phyloP scores from a whole-genome alignment of 768 basidiomycete genomes.

The Amanita rubescens region DNA sequence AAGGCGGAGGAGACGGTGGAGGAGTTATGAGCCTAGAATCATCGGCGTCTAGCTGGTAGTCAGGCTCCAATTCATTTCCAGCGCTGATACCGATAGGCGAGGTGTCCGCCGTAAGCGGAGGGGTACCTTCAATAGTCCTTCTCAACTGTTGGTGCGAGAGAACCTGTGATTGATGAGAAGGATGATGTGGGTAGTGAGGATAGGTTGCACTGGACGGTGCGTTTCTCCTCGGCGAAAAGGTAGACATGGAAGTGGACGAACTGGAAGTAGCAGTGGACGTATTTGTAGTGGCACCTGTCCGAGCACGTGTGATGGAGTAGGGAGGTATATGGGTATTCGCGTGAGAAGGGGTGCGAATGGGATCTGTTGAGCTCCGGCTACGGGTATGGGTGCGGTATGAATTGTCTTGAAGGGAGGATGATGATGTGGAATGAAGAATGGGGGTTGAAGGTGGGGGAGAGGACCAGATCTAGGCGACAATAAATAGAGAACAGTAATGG shows the following conservation, averaged over 20 bases:
- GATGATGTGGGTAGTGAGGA: neutral
- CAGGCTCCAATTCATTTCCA: slow-evolving; percentile 5
- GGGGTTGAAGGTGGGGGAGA: neutral
- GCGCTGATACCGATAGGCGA: slow-evolving; percentile 3
- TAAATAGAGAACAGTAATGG: neutral
- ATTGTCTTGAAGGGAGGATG: neutral
- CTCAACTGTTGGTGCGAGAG: neutral
- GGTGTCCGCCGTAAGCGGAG: slow-evolving; percentile 6
- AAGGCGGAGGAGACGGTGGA: neutral
- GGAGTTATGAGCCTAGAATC: slow-evolving; percentile 7
- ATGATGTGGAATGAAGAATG: neutral
- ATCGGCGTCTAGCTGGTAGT: slow-evolving; percentile 2
- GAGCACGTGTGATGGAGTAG: neutral
- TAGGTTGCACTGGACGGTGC: neutral
- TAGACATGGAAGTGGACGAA: neutral
- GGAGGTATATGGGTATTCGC: neutral
- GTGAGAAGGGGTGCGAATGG: neutral
- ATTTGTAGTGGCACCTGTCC: neutral
- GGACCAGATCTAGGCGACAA: slow-evolving; percentile 1
- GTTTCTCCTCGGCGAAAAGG: neutral
- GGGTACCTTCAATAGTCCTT: slow-evolving; percentile 1
- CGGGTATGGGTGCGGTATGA: neutral
- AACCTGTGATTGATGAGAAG: neutral
- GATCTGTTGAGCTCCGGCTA: slow-evolving; percentile 7
- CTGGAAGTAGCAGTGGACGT: neutral